Evolutionary conservation across 1,139 yeast species (phyloP), one percentile per base, ranked within the genome.

Genomic region (Geotrichum reessii): DNA sequence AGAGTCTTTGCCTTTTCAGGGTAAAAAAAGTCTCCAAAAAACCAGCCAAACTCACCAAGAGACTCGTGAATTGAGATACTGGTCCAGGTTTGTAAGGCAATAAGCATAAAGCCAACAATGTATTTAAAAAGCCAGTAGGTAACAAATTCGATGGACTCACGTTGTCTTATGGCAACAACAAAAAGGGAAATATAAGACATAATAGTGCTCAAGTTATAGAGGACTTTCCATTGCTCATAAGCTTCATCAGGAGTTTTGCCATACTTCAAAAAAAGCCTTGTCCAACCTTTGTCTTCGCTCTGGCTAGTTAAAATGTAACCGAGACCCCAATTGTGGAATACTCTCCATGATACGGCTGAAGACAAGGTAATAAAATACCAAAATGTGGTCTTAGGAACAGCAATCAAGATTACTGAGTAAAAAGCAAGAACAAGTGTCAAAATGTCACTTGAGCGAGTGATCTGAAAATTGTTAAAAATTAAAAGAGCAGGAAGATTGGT

Each of bases 21-120:
- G 64, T 87, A 77, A 71, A 88, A 88, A 73, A 88, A 88, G 70
- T 88, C 96, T 60, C 96, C 96, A 69, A 86, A 88, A 68, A 87
- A 88, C 95, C 95, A 88, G 17, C 96, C 95, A 71, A 86, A 87
- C 63, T 86, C 87, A 3, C 95, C 95, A 64, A 88, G 83, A 63
- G 89, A 85, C 58, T 83, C 83, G 64, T 85, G 79, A 49, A 88
- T 87, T 19, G 91, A 87, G 44, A 78, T 69, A 65, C 87, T 84
- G 47, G 91, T 86, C 88, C 92, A 84, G 28, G 81, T 70, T 67
- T 88, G 96, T 50, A 90, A 76, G 11, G 79, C 68, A 22, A 86
- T 76, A 52, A 87, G 74, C 63, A 80, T 72, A 0, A 69, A 61
- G 2, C 91, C 90, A 40, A 84, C 64, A 62, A 86, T 82, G 37